Conservation (phyloP, 169 alveolate genomes). For the Plasmodium knowlesi region DNA sequence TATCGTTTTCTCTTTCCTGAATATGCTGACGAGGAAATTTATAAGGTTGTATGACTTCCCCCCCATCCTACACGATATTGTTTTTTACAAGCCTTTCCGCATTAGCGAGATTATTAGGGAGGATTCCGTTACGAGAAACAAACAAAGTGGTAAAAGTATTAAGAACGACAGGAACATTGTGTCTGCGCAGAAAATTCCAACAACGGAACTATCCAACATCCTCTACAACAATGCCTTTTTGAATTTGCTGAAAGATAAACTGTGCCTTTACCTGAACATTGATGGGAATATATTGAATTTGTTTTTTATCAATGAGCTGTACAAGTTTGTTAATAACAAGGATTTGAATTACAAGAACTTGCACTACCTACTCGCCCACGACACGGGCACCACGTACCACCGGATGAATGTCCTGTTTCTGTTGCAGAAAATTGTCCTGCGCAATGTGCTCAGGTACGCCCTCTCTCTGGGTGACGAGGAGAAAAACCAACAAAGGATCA, state of each 20-base stretch:
- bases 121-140: background rate
- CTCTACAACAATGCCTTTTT: constrained; percentile 13
- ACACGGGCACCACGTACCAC: background rate
- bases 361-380: background rate
- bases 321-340: constrained; percentile 17
- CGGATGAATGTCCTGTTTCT: constrained; percentile 17
- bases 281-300: constrained; percentile 19
- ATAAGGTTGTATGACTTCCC: constrained; percentile 13
- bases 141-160: too few species aligned
- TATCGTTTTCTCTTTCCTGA: constrained; percentile 2
- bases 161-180: background rate
- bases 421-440: constrained; percentile 13
- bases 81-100: constrained; percentile 20
- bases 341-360: constrained; percentile 14
- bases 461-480: background rate
- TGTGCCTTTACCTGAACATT: constrained; percentile 25
- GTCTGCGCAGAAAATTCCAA: background rate
- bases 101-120: background rate
- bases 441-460: constrained; percentile 10
- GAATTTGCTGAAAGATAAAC: constrained; percentile 13
- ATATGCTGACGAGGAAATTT: constrained; percentile 16
- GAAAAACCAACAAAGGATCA: background rate
- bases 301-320: constrained; percentile 24
- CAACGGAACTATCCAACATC: background rate
- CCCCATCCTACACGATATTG: background rate